Evolutionary conservation across 176 grass and related monocot genomes (phyloP).

Genomic region (Eleusine indica): DNA sequence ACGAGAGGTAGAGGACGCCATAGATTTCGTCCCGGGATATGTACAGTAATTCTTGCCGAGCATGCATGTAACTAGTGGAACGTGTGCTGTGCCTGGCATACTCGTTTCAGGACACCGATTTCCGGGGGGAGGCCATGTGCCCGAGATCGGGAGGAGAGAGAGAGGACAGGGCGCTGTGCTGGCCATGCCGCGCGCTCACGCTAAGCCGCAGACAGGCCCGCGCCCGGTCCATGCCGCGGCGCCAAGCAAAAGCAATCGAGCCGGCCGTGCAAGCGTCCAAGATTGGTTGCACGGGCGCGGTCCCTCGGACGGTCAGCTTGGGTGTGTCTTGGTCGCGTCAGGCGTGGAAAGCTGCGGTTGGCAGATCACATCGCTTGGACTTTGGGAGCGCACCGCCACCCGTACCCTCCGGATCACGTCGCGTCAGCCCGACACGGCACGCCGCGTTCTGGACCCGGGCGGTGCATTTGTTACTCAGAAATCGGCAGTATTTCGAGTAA

Average conservation of each 20-base stretch:
- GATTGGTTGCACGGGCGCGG: constrained; percentile 25
- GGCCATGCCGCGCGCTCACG: background rate
- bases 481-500: no score
- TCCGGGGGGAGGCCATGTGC: background rate
- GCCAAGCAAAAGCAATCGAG: background rate
- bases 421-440: background rate
- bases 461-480: background rate
- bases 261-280: constrained; percentile 6
- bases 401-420: background rate
- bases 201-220: background rate
- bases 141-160: background rate
- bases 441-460: background rate
- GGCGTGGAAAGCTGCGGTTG: background rate
- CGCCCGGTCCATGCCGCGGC: background rate
- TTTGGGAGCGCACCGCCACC: background rate
- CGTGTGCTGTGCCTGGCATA: background rate
- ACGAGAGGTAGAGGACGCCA: no score
- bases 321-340: background rate
- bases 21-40: no score
- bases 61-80: background rate
- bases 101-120: background rate
- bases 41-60: no score
- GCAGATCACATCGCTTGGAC: constrained; percentile 2
- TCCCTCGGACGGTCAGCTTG: background rate
- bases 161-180: background rate